A percentile compares a stretch with the other conserved stretches of the same genome.
Conservation (phyloP, 805 yeast genomes). For the Ogataea polymorpha region DNA sequence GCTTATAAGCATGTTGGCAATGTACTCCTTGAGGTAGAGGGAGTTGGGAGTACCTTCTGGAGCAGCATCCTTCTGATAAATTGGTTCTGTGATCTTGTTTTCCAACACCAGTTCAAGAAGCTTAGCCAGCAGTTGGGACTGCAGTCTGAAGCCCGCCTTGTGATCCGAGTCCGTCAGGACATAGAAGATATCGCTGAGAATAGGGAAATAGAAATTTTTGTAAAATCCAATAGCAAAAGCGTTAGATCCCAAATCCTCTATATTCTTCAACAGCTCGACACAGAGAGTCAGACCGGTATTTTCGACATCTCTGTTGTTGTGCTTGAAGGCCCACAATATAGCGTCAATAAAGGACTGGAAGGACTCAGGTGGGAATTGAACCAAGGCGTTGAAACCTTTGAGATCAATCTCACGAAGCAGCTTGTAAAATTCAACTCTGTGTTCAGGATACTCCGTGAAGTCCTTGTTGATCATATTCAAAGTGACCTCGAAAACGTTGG, state of each 20-base stretch:
- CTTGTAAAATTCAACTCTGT: slow-evolving; percentile 93
- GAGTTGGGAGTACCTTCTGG: slow-evolving; percentile 83
- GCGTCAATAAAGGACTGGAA: slow-evolving; percentile 91
- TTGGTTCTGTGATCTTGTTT: slow-evolving; percentile 68
- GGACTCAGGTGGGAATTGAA: slow-evolving; percentile 86
- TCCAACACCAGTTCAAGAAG: slow-evolving; percentile 80
- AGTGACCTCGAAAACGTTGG: slow-evolving; percentile 91
- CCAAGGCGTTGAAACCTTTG: slow-evolving; percentile 79
- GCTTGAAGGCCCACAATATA: slow-evolving; percentile 97
- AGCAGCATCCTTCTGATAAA: slow-evolving; percentile 77
- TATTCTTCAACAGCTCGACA: slow-evolving; percentile 78
- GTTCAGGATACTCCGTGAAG: slow-evolving; percentile 96
- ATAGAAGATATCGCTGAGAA: slow-evolving; percentile 86
- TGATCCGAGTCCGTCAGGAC: slow-evolving; percentile 97
- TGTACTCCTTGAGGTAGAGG: slow-evolving; percentile 71
- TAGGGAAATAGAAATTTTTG: slow-evolving; percentile 82
- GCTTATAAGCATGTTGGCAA: slow-evolving; percentile 73
- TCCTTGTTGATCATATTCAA: slow-evolving; percentile 94
- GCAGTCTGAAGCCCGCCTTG: slow-evolving; percentile 91
- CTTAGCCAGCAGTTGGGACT: slow-evolving; percentile 78
- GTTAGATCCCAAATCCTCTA: slow-evolving; percentile 68
- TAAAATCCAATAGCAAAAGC: slow-evolving; percentile 83
- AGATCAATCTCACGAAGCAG: slow-evolving; percentile 82
- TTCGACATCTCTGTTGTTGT: slow-evolving; percentile 95
- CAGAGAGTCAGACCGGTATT: slow-evolving; percentile 84